phyloP scores from a whole-genome alignment of 768 basidiomycete species.

The Podaxis sp. region DNA sequence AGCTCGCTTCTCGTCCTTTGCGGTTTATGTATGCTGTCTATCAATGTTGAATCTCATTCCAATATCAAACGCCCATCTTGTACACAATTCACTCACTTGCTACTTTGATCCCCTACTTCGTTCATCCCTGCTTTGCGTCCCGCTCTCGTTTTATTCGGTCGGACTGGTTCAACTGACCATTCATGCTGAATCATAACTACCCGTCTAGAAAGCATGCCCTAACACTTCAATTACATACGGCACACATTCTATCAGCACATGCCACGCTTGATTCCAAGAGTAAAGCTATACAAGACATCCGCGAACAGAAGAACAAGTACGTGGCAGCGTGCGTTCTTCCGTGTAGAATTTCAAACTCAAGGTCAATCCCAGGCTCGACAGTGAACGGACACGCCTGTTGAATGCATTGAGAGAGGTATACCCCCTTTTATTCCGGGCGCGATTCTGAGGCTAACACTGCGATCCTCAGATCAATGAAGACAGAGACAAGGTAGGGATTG shows the following conservation, averaged over 20 bases:
- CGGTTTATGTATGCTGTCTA: neutral
- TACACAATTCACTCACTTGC: neutral
- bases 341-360: neutral
- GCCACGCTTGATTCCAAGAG: constrained; percentile 76
- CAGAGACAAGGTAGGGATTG: constrained; percentile 58
- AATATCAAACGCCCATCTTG: neutral
- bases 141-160: constrained; percentile 2
- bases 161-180: neutral
- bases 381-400: constrained; percentile 69
- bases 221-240: constrained; percentile 82
- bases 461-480: constrained; percentile 70
- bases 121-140: neutral
- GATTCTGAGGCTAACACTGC: constrained; percentile 6
- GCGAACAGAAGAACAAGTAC: constrained; percentile 84
- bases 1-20: neutral
- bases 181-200: constrained; percentile 9
- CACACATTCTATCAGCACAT: constrained; percentile 84
- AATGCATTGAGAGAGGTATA: constrained; percentile 69
- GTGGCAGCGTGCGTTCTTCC: constrained; percentile 19
- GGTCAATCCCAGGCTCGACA: constrained; percentile 56
- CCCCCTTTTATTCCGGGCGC: constrained; percentile 7
- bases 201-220: constrained; percentile 72
- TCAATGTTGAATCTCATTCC: neutral
- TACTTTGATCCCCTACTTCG: neutral
- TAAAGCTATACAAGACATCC: constrained; percentile 76